Evolutionary conservation across 257 asterid species (phyloP).

Genomic region (Eustoma russellianum): DNA sequence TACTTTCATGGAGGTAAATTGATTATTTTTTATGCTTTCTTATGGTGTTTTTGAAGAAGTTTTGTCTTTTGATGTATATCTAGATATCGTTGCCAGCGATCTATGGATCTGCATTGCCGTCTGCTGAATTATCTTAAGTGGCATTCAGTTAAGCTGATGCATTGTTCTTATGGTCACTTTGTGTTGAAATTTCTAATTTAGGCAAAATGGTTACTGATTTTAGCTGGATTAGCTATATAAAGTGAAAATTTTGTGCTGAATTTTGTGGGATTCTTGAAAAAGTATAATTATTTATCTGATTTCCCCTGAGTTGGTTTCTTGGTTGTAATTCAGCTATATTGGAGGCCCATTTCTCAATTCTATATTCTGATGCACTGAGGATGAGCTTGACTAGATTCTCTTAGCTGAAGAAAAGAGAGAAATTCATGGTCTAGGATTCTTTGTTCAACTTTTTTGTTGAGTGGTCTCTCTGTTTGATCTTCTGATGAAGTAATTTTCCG

Average conservation of each 20-base stretch:
- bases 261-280: neutral
- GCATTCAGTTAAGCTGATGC: slow-evolving; percentile 8
- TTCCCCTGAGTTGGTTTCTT: neutral
- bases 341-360: neutral
- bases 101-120: slow-evolving; percentile 26
- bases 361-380: neutral
- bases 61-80: slow-evolving; percentile 2
- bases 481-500: neutral
- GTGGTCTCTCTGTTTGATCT: neutral
- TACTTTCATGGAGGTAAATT: slow-evolving; percentile 6
- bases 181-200: slow-evolving; percentile 4
- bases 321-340: slow-evolving; percentile 7
- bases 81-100: slow-evolving; percentile 9
- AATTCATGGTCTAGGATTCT: neutral
- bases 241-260: slow-evolving; percentile 11
- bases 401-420: neutral
- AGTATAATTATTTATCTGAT: neutral
- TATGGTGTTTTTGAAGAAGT: neutral
- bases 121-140: slow-evolving; percentile 12
- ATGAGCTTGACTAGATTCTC: neutral
- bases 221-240: slow-evolving; percentile 7
- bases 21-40: slow-evolving; percentile 5
- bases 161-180: slow-evolving; percentile 7
- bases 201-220: neutral
- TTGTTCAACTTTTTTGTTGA: slow-evolving; percentile 5